Percentiles rank a stretch among this genome's conserved stretches.
These are phyloP conservation scores for Zygosaccharomyces bailii DNA, from an alignment of 805 yeast species.

Conservation along the genomic window DNA sequence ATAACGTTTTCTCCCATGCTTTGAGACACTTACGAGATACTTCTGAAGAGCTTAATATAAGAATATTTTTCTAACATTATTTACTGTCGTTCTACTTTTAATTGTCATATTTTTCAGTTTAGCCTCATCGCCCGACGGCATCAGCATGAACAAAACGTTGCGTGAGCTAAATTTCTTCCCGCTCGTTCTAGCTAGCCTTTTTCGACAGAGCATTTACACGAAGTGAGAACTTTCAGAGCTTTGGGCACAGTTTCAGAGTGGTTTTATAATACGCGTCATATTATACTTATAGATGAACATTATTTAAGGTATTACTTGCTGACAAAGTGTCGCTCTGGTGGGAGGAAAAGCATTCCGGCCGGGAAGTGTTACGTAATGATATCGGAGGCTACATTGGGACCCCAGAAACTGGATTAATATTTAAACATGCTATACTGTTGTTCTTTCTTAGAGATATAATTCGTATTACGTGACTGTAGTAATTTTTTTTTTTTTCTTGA, in stretches of 20 bases:
- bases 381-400: no score
- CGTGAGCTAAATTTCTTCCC: background rate
- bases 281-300: no score
- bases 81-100: background rate
- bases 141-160: background rate
- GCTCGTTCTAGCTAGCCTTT: background rate
- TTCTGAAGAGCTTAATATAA: background rate
- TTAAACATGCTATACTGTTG: no score
- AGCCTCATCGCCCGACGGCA: constrained; percentile 1
- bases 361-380: no score
- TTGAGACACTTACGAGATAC: background rate
- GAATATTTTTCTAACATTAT: background rate
- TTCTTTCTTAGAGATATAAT: no score
- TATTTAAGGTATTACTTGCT: no score
- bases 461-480: background rate
- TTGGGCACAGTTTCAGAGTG: no score
- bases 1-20: constrained; percentile 40
- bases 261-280: no score
- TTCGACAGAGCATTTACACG: background rate
- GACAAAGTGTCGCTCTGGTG: no score
- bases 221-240: background rate
- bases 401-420: no score
- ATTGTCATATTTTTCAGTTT: background rate
- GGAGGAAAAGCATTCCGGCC: no score
- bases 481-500: no score